Conservation (phyloP, 202 grass and related monocot genomes). For the Alloteropsis angusta region DNA sequence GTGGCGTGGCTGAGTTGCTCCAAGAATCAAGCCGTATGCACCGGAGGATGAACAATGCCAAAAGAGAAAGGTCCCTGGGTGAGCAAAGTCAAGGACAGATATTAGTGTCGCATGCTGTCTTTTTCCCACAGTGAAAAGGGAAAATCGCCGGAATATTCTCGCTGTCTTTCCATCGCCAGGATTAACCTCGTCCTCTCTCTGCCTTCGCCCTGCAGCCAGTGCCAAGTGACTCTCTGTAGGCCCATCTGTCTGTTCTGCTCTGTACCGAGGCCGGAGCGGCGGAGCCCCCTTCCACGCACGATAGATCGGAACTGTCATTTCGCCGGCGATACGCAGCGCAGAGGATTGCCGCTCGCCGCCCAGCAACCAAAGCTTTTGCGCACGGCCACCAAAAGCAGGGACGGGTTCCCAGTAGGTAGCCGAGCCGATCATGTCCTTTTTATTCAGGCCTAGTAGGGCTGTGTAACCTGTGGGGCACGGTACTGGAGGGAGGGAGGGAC, state of each 20-base stretch:
- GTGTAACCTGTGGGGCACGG: neutral
- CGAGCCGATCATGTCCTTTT: conserved; percentile 24
- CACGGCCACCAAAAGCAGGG: conserved; percentile 27
- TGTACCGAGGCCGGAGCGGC: neutral
- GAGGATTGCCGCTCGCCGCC: neutral
- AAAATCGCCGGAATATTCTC: conserved; percentile 32
- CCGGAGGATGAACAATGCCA: neutral
- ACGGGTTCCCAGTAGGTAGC: conserved; percentile 24
- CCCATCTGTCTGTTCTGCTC: neutral
- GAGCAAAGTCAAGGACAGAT: neutral
- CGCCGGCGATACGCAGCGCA: neutral
- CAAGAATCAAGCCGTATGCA: neutral
- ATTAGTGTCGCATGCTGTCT: conserved; percentile 20
- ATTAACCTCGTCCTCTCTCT: conserved; percentile 11
- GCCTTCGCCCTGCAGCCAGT: neutral
- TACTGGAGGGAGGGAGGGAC: neutral
- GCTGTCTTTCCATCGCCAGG: conserved; percentile 1
- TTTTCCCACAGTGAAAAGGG: conserved; percentile 12
- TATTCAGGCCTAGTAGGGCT: neutral
- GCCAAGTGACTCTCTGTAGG: neutral
- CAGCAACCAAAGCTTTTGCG: conserved; percentile 16
- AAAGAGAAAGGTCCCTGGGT: neutral
- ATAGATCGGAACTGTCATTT: conserved; percentile 24
- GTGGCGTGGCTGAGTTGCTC: neutral
- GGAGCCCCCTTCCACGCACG: neutral